Evolutionary conservation across 2,329 filamentous ascomycete genomes (phyloP).

Genomic region (Clathrospora elynae): DNA sequence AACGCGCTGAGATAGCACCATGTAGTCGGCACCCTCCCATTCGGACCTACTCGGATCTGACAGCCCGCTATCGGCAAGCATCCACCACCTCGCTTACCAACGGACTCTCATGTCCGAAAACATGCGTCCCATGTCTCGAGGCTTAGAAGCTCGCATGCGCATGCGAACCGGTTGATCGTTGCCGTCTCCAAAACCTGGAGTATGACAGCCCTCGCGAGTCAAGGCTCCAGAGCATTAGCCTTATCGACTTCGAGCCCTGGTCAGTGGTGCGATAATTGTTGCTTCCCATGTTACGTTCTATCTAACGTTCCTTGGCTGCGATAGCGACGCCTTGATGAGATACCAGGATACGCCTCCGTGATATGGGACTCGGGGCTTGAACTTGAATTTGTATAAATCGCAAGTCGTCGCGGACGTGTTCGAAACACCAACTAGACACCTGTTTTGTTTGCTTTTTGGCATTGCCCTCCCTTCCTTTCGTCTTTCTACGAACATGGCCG

Average conservation of each 20-base stretch:
- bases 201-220: not conserved
- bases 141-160: not conserved
- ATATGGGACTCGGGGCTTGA: not conserved
- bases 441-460: too few species aligned
- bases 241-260: slow-evolving; percentile 7
- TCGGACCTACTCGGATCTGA: too few species aligned
- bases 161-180: slow-evolving; percentile 6
- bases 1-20: too few species aligned
- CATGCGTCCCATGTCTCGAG: not conserved
- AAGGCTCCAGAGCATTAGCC: slow-evolving; percentile 1
- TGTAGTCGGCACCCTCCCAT: too few species aligned
- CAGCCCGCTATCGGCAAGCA: slow-evolving; percentile 1
- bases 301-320: not conserved
- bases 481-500: slow-evolving; percentile 3
- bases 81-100: slow-evolving; percentile 1
- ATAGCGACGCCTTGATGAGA: slow-evolving; percentile 6
- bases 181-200: slow-evolving; percentile 1
- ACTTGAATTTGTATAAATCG: slow-evolving; percentile 5
- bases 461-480: not conserved
- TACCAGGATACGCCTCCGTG: slow-evolving; percentile 5
- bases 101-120: slow-evolving; percentile 11
- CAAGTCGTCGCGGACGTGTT: too few species aligned
- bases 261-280: not conserved
- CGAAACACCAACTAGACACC: too few species aligned
- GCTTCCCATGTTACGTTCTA: slow-evolving; percentile 1